Evolutionary conservation across 2,329 filamentous ascomycete genomes (phyloP).

Genomic region (Penicillium sp.): DNA sequence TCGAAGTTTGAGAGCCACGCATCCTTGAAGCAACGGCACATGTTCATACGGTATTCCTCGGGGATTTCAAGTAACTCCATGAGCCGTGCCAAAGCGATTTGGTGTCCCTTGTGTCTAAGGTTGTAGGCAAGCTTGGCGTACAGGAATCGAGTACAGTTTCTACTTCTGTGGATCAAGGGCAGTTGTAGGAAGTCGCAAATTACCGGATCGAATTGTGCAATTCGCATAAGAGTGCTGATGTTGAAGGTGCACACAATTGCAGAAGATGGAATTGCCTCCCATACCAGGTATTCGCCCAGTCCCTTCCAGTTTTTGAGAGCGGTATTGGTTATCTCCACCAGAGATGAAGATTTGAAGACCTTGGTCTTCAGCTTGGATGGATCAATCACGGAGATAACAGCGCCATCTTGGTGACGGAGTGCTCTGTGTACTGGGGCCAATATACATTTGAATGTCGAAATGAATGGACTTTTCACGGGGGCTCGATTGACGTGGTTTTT

Average conservation of each 20-base stretch:
- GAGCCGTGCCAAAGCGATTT: background rate
- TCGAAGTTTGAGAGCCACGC: background rate
- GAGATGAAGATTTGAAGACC: slow-evolving; percentile 32
- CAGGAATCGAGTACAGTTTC: slow-evolving; percentile 13
- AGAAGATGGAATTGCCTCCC: slow-evolving; percentile 31
- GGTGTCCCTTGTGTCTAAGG: background rate
- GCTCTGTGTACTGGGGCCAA: slow-evolving; percentile 39
- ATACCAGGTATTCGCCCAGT: slow-evolving; percentile 43
- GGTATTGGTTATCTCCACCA: slow-evolving; percentile 23
- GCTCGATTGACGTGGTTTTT: slow-evolving; percentile 30
- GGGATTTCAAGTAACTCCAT: slow-evolving; percentile 1
- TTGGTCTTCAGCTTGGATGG: slow-evolving; percentile 23
- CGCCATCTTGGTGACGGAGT: slow-evolving; percentile 25
- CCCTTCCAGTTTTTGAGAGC: slow-evolving; percentile 17
- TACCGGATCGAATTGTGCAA: slow-evolving; percentile 17
- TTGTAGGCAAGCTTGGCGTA: slow-evolving; percentile 14
- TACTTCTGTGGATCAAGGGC: slow-evolving; percentile 9
- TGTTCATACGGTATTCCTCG: background rate
- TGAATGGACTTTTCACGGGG: slow-evolving; percentile 34
- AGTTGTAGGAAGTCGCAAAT: slow-evolving; percentile 35
- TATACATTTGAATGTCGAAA: slow-evolving; percentile 34
- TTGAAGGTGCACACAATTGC: slow-evolving; percentile 37
- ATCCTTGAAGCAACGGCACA: background rate
- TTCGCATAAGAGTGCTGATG: slow-evolving; percentile 24
- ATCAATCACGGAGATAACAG: slow-evolving; percentile 38